Evolutionary conservation across 2,329 filamentous ascomycete species (phyloP), one percentile per base, ranked within the genome.

Genomic region (Elsinoe fawcettii): DNA sequence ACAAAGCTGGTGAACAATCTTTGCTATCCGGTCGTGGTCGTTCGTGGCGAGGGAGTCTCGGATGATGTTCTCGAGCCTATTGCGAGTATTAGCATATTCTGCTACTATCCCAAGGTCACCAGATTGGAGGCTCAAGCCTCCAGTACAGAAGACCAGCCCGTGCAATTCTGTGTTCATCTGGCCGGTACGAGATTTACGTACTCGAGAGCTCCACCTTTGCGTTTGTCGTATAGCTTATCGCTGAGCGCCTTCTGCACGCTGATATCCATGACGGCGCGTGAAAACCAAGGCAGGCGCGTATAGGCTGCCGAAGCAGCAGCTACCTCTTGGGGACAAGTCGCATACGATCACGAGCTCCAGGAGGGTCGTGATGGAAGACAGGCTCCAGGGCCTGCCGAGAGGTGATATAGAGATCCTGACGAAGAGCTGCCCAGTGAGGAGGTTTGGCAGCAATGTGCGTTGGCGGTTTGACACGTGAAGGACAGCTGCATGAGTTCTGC

Each of bases 211-310:
- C 93, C 93, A 68, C 90, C 86, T 74, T 99, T 99, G 70, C 95
- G 84, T 78, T 95, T 96, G 71, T 99, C 93, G 73, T 99, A 99
- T 69, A 97, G 86, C 82, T 96, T 99, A 76, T 99, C 93, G 71
- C 95, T 95, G 70, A 99, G 80, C 64, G 91, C 82, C 66, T 92
- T 88, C 74, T 95, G 90, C 70, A 96, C 89, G 70, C 85, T 86
- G 68, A 82, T 79, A 77, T 97, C 92, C 91, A 97, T 96, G 56
- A 0, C 49, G 32, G 30, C 49, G 58, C 37, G 43, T 27, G 54
- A 22, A 14, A 30, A 7, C 11, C 14, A n/a, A 32, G 44, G 55
- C 12, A 57, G 46, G 32, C 32, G 55, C 55, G 46, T 30, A 30
- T 6, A 32, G 23, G 25, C 53, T 55, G 37, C 36, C 53, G 20